These are phyloP conservation scores for Aspergillus pseudoviridinutans DNA, from an alignment of 2,329 filamentous ascomycete genomes.

Conservation along the genomic window DNA sequence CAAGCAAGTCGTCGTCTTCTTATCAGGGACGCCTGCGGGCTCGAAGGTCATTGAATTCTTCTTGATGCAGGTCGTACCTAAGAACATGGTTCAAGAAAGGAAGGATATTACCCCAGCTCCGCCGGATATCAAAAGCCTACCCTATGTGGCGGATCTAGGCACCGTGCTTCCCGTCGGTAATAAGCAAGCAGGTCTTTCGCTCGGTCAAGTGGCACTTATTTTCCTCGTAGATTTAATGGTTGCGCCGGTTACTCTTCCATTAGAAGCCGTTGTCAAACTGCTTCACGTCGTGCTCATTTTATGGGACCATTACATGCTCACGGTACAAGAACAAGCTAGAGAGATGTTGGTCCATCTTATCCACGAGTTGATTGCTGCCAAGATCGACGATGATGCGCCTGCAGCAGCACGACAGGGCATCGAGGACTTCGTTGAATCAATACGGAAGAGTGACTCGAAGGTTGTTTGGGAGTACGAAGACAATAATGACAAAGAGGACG, in stretches of 20 bases:
- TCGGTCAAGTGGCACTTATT: conserved; percentile 90
- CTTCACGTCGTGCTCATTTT: conserved; percentile 88
- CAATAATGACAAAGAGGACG: conserved; percentile 71
- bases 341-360: conserved; percentile 98
- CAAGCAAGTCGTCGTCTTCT: conserved; percentile 95
- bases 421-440: conserved; percentile 81
- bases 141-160: conserved; percentile 83
- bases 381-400: conserved; percentile 66
- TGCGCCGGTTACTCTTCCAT: conserved; percentile 73
- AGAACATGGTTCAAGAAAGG: conserved; percentile 93
- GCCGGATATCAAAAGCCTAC: conserved; percentile 68
- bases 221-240: conserved; percentile 95
- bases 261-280: conserved; percentile 77
- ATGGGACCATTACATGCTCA: conserved; percentile 94
- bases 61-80: conserved; percentile 83
- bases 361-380: conserved; percentile 84
- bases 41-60: conserved; percentile 93
- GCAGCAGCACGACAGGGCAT: conserved; percentile 68
- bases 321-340: conserved; percentile 92
- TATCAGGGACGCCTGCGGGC: conserved; percentile 80
- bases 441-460: conserved; percentile 76
- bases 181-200: conserved; percentile 86
- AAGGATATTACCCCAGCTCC: conserved; percentile 63
- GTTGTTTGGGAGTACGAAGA: conserved; percentile 96
- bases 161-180: conserved; percentile 78